phyloP scores from a whole-genome alignment of 768 basidiomycete species.

The Suillus paluster region DNA sequence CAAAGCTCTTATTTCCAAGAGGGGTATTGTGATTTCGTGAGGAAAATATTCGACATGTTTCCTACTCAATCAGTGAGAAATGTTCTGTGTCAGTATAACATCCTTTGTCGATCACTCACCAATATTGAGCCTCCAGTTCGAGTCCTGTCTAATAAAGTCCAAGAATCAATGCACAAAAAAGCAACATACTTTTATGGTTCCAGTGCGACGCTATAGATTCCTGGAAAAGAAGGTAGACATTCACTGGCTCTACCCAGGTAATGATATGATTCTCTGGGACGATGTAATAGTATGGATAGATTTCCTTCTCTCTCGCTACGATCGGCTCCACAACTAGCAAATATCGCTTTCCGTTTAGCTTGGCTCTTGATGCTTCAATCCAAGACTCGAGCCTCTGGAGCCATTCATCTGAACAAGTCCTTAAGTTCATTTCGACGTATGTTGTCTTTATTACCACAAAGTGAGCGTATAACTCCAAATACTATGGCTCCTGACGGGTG shows the following conservation, averaged over 20 bases:
- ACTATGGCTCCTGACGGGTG: not conserved
- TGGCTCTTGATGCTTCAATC: not conserved
- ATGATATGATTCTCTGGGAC: not conserved
- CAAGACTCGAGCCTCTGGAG: not conserved
- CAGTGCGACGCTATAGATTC: not conserved
- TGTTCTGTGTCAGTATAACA: too few relatives aligned
- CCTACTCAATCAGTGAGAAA: not conserved
- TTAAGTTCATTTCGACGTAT: not conserved
- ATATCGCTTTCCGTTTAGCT: not conserved
- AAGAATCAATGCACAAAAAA: not conserved
- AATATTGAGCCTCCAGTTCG: not conserved
- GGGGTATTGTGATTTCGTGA: not conserved
- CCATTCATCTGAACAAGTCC: not conserved
- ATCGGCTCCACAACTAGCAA: not conserved
- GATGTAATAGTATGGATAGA: conserved; percentile 1
- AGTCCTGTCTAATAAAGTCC: not conserved
- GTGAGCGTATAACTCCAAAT: not conserved
- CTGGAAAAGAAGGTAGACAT: conserved; percentile 3
- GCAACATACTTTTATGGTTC: conserved; percentile 1
- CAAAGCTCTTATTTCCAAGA: not conserved
- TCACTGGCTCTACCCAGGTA: not conserved
- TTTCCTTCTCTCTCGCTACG: not conserved
- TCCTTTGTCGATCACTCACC: too few relatives aligned
- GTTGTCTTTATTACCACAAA: not conserved
- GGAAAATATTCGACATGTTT: conserved; percentile 8